phyloP scores from a whole-genome alignment of 2,329 filamentous ascomycete species.

The Stemphylium lycopersici region DNA sequence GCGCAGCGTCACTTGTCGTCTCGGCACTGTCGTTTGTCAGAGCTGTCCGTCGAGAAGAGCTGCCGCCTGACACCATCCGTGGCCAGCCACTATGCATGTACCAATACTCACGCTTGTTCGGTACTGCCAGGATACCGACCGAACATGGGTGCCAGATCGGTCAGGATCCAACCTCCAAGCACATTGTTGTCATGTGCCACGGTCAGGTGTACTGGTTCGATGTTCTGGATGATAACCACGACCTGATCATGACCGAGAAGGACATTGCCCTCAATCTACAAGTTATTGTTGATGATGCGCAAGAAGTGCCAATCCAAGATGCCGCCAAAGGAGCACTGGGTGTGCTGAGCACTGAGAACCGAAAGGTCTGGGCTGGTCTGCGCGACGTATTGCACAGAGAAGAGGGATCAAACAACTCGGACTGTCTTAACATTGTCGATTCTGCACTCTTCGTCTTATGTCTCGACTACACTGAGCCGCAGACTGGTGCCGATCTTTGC shows the following conservation, averaged over 20 bases:
- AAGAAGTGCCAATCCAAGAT: conserved; percentile 87
- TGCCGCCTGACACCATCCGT: conserved; percentile 84
- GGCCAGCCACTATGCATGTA: conserved; percentile 95
- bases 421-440: conserved; percentile 94
- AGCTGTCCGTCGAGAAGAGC: conserved; percentile 88
- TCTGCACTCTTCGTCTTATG: conserved; percentile 92
- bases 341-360: conserved; percentile 93
- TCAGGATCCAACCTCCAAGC: conserved; percentile 90
- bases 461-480: conserved; percentile 88
- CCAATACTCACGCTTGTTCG: conserved; percentile 94
- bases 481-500: conserved; percentile 81
- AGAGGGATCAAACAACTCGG: conserved; percentile 89
- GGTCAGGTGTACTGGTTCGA: conserved; percentile 99
- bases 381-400: conserved; percentile 87
- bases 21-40: conserved; percentile 92
- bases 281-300: conserved; percentile 89
- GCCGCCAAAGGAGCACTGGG: conserved; percentile 94
- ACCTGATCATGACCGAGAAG: conserved; percentile 96
- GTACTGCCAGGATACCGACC: conserved; percentile 91
- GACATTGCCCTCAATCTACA: conserved; percentile 90
- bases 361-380: conserved; percentile 92
- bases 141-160: conserved; percentile 95
- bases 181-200: conserved; percentile 89
- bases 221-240: conserved; percentile 90
- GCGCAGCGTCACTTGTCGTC: conserved; percentile 87